A percentile compares a stretch with the other conserved stretches of the same genome.
Evolutionary conservation across 2,329 filamentous ascomycete species (phyloP).

Genomic region (Alternaria atra): DNA sequence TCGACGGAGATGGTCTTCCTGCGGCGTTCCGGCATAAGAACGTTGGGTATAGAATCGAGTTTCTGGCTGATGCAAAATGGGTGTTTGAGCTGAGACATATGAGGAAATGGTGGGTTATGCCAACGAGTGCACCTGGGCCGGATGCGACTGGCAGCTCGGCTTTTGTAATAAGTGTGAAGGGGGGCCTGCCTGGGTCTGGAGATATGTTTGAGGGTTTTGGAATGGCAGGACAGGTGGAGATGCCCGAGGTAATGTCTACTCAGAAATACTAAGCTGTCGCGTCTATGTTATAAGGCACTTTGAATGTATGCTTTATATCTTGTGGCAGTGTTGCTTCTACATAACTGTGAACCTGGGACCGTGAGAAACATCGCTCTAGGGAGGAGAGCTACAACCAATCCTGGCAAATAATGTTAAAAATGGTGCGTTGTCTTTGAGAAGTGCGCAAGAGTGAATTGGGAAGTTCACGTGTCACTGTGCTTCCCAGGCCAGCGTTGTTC

Average conservation of each 20-base stretch:
- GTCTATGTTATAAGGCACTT: no score
- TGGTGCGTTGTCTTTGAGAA: no score
- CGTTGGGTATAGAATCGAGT: conserved; percentile 7
- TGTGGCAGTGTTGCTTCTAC: no score
- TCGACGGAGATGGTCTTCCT: conserved; percentile 6
- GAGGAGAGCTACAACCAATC: no score
- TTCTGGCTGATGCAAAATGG: conserved; percentile 7
- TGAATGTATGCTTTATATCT: no score
- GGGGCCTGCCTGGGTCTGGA: conserved; percentile 5
- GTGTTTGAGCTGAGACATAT: conserved; percentile 7
- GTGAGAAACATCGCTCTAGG: no score
- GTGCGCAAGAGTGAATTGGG: no score
- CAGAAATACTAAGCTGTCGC: no score
- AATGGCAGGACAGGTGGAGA: conserved; percentile 13
- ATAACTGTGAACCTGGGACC: no score
- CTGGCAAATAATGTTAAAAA: no score
- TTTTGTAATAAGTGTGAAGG: conserved; percentile 7
- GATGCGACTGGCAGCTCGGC: conserved; percentile 7
- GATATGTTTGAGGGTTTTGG: conserved; percentile 11
- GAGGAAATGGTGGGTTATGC: conserved; percentile 6
- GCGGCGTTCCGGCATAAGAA: conserved; percentile 9
- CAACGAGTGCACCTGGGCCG: conserved; percentile 9
- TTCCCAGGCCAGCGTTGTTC: no score
- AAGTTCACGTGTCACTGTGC: no score
- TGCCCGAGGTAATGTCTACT: background rate